Percentiles rank a stretch among this genome's conserved stretches.
phyloP scores from a whole-genome alignment of 2,329 filamentous ascomycete genomes.

The Trichoderma sp. region DNA sequence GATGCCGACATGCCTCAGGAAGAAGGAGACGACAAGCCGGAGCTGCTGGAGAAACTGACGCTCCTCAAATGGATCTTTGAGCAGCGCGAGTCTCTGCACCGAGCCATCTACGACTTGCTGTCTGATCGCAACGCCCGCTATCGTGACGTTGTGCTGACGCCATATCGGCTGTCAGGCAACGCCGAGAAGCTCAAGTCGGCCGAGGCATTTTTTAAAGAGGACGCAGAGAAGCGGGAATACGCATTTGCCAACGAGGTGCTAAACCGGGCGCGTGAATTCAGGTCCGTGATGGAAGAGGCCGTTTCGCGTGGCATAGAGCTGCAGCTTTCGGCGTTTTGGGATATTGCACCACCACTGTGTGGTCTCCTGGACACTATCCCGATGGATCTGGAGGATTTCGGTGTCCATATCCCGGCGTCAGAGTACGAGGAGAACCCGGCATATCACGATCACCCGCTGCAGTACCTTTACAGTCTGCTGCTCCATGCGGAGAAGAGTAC shows the following conservation, averaged over 20 bases:
- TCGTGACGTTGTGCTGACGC: conserved; percentile 75
- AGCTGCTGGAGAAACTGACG: conserved; percentile 89
- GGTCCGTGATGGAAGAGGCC: conserved; percentile 75
- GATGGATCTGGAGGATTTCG: conserved; percentile 54
- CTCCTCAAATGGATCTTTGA: conserved; percentile 97
- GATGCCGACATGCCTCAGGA: conserved; percentile 82
- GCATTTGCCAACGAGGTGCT: conserved; percentile 70
- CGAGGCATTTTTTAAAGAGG: conserved; percentile 76
- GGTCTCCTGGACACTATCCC: conserved; percentile 79
- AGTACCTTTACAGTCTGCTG: conserved; percentile 84
- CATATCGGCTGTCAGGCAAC: conserved; percentile 73
- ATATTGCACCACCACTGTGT: conserved; percentile 82
- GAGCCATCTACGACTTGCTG: conserved; percentile 79
- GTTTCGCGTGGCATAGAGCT: conserved; percentile 85
- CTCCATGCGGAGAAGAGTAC: conserved; percentile 87
- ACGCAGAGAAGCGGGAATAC: conserved; percentile 68
- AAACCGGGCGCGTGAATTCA: conserved; percentile 71
- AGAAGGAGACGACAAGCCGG: conserved; percentile 91
- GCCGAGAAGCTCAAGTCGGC: conserved; percentile 76
- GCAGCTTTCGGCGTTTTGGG: conserved; percentile 94
- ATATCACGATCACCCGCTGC: conserved; percentile 76
- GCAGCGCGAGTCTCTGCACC: conserved; percentile 80
- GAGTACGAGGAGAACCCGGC: conserved; percentile 84
- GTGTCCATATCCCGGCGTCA: conserved; percentile 70
- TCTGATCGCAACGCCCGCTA: conserved; percentile 84